These are phyloP conservation scores for Acidomyces sp. DNA, from an alignment of 495 filamentous ascomycete species.

Conservation along the genomic window DNA sequence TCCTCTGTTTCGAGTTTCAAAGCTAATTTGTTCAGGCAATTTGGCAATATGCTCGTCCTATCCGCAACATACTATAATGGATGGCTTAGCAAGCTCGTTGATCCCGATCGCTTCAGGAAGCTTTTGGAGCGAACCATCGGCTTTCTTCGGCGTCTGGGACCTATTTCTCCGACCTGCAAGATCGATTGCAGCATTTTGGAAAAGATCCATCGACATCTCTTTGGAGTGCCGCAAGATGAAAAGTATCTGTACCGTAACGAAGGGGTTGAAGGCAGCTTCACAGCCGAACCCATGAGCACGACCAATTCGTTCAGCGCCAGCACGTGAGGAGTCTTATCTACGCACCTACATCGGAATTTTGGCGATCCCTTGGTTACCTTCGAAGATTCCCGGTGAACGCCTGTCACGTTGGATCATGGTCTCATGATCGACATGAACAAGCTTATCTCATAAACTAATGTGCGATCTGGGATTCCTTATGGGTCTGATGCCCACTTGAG, in stretches of 20 bases:
- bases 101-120: slow-evolving; percentile 34
- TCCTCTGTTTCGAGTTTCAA: not conserved
- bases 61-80: slow-evolving; percentile 58
- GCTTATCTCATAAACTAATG: too few relatives aligned
- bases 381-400: too few relatives aligned
- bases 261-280: not conserved
- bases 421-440: too few relatives aligned
- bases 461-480: too few relatives aligned
- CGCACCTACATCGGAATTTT: too few relatives aligned
- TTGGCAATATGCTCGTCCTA: slow-evolving; percentile 84
- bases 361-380: too few relatives aligned
- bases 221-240: slow-evolving; percentile 7
- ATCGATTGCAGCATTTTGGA: slow-evolving; percentile 13
- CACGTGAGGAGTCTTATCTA: too few relatives aligned
- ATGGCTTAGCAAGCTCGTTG: slow-evolving; percentile 40
- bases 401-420: too few relatives aligned
- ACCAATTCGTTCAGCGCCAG: too few relatives aligned
- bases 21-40: slow-evolving; percentile 52
- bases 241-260: slow-evolving; percentile 13
- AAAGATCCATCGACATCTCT: slow-evolving; percentile 8
- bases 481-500: too few relatives aligned
- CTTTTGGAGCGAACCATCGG: slow-evolving; percentile 53
- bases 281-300: too few relatives aligned
- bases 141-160: slow-evolving; percentile 37
- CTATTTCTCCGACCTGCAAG: slow-evolving; percentile 13